Percentiles rank a stretch among this genome's conserved stretches.
These are phyloP conservation scores for Ganoderma meredithae DNA, from an alignment of 1,284 basidiomycete species.

Conservation along the genomic window DNA sequence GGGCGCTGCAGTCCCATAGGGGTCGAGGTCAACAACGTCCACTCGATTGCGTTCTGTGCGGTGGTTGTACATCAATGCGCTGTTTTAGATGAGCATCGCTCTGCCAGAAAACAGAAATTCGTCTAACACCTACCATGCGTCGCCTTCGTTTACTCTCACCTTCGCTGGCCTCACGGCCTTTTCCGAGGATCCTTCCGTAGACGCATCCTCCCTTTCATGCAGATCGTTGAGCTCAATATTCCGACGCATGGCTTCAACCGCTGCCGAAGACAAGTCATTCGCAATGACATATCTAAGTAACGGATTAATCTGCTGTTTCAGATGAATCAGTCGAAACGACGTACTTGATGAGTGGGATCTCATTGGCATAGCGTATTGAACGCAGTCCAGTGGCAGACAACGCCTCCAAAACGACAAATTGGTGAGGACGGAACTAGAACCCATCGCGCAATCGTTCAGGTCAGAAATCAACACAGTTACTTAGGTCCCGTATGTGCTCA, in stretches of 20 bases:
- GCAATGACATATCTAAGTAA: conserved; percentile 83
- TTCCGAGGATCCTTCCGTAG: conserved; percentile 31
- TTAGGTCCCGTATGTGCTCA: not conserved
- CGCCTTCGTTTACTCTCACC: conserved; percentile 87
- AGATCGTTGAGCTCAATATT: conserved; percentile 93
- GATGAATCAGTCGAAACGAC: not conserved
- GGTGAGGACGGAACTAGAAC: conserved; percentile 52
- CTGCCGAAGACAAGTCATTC: conserved; percentile 90
- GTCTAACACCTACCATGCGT: conserved; percentile 78
- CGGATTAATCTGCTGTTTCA: conserved; percentile 9
- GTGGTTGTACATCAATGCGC: conserved; percentile 92
- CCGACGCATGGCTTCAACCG: conserved; percentile 86
- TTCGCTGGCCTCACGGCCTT: conserved; percentile 50
- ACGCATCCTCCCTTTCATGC: conserved; percentile 44
- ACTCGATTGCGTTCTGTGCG: conserved; percentile 79
- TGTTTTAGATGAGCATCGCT: conserved; percentile 41
- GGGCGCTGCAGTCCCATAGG: conserved; percentile 96
- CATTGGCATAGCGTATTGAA: conserved; percentile 97
- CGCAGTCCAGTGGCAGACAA: conserved; percentile 96
- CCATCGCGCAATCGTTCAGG: too few species aligned
- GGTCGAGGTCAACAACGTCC: conserved; percentile 96
- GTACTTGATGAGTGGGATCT: conserved; percentile 91
- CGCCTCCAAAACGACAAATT: conserved; percentile 91
- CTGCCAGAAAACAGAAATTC: too few species aligned
- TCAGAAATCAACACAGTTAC: not conserved